A percentile compares a stretch with the other conserved stretches of the same genome.
Conservation (phyloP, 345 rosid species). For the Boechera retrofracta region DNA sequence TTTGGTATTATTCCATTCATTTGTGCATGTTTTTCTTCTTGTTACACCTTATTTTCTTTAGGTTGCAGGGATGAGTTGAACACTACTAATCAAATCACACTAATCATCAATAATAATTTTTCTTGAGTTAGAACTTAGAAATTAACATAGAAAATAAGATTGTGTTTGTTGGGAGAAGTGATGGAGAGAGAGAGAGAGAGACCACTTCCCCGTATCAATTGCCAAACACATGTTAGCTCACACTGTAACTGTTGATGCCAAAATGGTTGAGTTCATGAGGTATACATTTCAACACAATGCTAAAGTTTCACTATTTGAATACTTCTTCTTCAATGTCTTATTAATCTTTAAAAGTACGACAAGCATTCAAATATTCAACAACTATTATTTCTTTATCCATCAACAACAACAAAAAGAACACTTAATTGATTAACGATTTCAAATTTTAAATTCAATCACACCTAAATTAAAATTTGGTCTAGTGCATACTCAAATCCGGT, state of each 20-base stretch:
- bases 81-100: too few relatives aligned
- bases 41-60: too few relatives aligned
- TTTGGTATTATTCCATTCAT: too few relatives aligned
- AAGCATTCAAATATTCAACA: constrained; percentile 16
- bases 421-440: constrained; percentile 9
- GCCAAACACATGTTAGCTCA: constrained; percentile 1
- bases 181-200: not conserved
- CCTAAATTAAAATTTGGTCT: not conserved
- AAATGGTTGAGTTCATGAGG: constrained; percentile 15
- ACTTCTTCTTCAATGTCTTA: not conserved
- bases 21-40: too few relatives aligned
- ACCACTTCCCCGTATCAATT: not conserved
- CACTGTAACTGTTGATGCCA: not conserved
- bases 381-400: not conserved
- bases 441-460: not conserved
- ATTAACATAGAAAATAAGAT: not conserved
- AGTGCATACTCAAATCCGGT: not conserved
- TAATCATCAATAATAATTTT: too few relatives aligned
- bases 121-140: too few relatives aligned
- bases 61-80: too few relatives aligned
- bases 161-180: not conserved
- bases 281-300: constrained; percentile 16
- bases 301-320: not conserved
- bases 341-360: not conserved
- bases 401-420: too few relatives aligned